Conservation (phyloP, 2,329 filamentous ascomycete species). For the Pestalotiopsis sp. region DNA sequence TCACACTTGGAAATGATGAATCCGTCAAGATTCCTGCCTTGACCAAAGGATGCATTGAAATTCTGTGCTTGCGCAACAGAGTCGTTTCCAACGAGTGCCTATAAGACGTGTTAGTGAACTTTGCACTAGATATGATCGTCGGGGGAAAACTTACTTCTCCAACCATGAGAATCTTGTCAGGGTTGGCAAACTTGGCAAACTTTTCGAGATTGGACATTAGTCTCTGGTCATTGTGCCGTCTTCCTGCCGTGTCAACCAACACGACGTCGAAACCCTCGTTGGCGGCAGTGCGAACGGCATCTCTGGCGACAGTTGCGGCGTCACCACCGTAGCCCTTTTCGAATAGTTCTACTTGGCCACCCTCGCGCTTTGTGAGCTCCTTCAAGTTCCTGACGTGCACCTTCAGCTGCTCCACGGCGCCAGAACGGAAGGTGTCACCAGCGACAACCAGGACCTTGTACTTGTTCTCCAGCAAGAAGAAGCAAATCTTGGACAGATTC, state of each 20-base stretch:
- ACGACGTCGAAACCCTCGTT: constrained; percentile 86
- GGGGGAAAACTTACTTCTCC: constrained; percentile 51
- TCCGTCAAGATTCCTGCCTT: constrained; percentile 79
- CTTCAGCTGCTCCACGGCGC: constrained; percentile 93
- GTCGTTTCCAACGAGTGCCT: constrained; percentile 92
- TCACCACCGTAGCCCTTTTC: constrained; percentile 98
- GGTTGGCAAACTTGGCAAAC: constrained; percentile 93
- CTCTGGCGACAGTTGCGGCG: constrained; percentile 91
- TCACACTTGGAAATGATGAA: constrained; percentile 99
- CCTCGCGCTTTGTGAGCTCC: constrained; percentile 84
- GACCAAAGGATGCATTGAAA: constrained; percentile 92
- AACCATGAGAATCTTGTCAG: constrained; percentile 99
- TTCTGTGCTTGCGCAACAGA: constrained; percentile 94
- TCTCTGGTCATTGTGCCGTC: constrained; percentile 91
- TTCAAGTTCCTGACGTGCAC: constrained; percentile 94
- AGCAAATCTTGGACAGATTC: constrained; percentile 96
- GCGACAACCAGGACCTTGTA: constrained; percentile 93
- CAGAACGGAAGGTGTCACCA: constrained; percentile 95
- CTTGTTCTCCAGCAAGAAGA: constrained; percentile 96
- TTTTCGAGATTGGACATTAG: constrained; percentile 97
- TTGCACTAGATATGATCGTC: background rate
- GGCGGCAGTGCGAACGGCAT: constrained; percentile 81
- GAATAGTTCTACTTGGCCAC: constrained; percentile 85
- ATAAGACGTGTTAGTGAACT: constrained; percentile 13
- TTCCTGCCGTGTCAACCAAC: constrained; percentile 92